phyloP scores from a whole-genome alignment of 1,284 basidiomycete species.

The Cryptococcus sp. region DNA sequence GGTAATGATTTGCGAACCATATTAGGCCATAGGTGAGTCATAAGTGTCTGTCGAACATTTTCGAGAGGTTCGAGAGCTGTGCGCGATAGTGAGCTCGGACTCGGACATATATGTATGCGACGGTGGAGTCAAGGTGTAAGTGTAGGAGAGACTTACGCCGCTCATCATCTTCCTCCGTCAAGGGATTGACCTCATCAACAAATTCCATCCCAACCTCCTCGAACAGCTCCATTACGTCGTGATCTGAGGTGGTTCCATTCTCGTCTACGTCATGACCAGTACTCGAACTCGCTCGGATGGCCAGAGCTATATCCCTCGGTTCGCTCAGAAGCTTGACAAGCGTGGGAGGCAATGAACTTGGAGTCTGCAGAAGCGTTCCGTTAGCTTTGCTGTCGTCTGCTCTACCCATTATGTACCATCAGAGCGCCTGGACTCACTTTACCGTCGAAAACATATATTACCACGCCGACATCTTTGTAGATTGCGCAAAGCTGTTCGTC shows the following conservation, averaged over 20 bases:
- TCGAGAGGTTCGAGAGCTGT: conserved; percentile 40
- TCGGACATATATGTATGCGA: too few species aligned
- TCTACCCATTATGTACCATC: too few species aligned
- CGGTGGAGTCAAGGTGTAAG: too few species aligned
- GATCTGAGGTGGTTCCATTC: conserved; percentile 6
- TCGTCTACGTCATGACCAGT: not conserved
- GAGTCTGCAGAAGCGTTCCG: conserved; percentile 12
- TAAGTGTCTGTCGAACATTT: conserved; percentile 42
- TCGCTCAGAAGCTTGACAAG: conserved; percentile 31
- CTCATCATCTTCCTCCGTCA: conserved; percentile 46
- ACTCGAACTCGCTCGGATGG: conserved; percentile 20
- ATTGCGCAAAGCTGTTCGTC: conserved; percentile 1
- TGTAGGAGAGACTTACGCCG: conserved; percentile 33
- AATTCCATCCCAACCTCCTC: conserved; percentile 46
- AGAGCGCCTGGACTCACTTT: conserved; percentile 4
- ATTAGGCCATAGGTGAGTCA: conserved; percentile 49
- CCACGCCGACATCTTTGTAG: conserved; percentile 15
- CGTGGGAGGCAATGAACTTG: conserved; percentile 26
- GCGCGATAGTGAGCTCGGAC: not conserved
- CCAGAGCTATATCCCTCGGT: conserved; percentile 44
- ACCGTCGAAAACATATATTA: conserved; percentile 38
- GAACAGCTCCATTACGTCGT: conserved; percentile 25
- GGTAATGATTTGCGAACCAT: conserved; percentile 32
- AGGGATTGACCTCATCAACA: conserved; percentile 33
- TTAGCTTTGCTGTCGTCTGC: too few species aligned